phyloP scores from a whole-genome alignment of 768 basidiomycete species.

The Trametopsis cervina region DNA sequence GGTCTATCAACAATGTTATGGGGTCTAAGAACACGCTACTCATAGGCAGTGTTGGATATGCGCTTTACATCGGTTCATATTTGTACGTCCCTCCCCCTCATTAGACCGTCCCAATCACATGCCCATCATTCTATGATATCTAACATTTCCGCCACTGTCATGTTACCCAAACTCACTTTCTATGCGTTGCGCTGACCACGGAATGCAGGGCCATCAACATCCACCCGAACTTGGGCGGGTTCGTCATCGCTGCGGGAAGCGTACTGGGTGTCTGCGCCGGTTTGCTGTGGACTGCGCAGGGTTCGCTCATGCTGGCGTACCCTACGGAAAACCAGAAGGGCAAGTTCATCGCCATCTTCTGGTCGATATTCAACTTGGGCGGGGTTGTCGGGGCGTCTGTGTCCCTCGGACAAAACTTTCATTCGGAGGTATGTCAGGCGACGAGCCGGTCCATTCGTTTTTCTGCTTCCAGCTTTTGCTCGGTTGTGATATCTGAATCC shows the following conservation, averaged over 20 bases:
- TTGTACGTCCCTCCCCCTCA: slow-evolving; percentile 37
- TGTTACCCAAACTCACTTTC: no score
- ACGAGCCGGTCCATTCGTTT: no score
- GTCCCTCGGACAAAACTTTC: slow-evolving; percentile 63
- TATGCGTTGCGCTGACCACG: neutral
- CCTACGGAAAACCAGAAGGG: slow-evolving; percentile 78
- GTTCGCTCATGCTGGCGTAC: slow-evolving; percentile 80
- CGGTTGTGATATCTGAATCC: no score
- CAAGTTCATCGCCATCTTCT: slow-evolving; percentile 70
- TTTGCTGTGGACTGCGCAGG: slow-evolving; percentile 79
- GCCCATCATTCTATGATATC: neutral
- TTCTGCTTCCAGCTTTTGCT: no score
- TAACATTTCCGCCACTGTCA: no score
- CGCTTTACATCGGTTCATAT: slow-evolving; percentile 67
- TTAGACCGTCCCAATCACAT: neutral
- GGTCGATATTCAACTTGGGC: slow-evolving; percentile 79
- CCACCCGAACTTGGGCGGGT: slow-evolving; percentile 50
- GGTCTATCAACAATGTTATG: slow-evolving; percentile 74
- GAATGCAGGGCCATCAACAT: slow-evolving; percentile 61
- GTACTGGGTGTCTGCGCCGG: slow-evolving; percentile 67
- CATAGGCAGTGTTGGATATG: slow-evolving; percentile 70
- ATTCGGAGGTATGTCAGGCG: slow-evolving; percentile 52
- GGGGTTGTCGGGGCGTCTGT: slow-evolving; percentile 75
- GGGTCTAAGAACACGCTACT: slow-evolving; percentile 71
- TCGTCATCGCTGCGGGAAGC: slow-evolving; percentile 67